Evolutionary conservation across 352 stramenopile species (phyloP).

Genomic region (Pythium rhizo-oryzae): DNA sequence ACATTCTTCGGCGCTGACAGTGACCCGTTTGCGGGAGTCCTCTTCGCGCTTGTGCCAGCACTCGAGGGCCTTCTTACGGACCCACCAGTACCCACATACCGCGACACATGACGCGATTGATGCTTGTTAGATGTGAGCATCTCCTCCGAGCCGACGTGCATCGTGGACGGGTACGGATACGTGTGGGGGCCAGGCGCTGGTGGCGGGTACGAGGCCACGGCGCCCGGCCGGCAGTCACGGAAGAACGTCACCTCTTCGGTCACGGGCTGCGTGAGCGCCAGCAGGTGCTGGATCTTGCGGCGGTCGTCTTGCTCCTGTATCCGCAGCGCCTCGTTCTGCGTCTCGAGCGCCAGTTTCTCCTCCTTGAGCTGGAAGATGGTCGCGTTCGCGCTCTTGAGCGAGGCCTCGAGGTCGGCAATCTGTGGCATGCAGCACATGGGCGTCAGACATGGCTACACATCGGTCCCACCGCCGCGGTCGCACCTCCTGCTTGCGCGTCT

Average conservation of each 20-base stretch:
- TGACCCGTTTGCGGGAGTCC: background rate
- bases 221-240: conserved; percentile 65
- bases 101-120: background rate
- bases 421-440: background rate
- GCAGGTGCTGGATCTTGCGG: conserved; percentile 80
- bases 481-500: conserved; percentile 58
- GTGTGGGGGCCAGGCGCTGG: conserved; percentile 31
- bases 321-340: conserved; percentile 67
- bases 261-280: conserved; percentile 82
- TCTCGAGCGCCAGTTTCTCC: conserved; percentile 62
- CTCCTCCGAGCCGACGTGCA: conserved; percentile 67
- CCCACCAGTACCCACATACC: background rate
- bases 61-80: background rate
- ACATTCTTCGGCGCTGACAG: background rate
- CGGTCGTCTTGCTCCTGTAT: conserved; percentile 78
- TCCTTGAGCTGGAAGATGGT: conserved; percentile 66
- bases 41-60: background rate
- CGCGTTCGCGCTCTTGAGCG: conserved; percentile 56
- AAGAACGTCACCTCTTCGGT: conserved; percentile 83
- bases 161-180: conserved; percentile 72
- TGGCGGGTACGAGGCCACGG: conserved; percentile 54
- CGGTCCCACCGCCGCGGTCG: no score
- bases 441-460: no score
- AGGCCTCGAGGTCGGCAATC: conserved; percentile 60
- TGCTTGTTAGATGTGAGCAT: conserved; percentile 26